Evolutionary conservation across 345 rosid genomes (phyloP).

Genomic region (Psidium guajava): DNA sequence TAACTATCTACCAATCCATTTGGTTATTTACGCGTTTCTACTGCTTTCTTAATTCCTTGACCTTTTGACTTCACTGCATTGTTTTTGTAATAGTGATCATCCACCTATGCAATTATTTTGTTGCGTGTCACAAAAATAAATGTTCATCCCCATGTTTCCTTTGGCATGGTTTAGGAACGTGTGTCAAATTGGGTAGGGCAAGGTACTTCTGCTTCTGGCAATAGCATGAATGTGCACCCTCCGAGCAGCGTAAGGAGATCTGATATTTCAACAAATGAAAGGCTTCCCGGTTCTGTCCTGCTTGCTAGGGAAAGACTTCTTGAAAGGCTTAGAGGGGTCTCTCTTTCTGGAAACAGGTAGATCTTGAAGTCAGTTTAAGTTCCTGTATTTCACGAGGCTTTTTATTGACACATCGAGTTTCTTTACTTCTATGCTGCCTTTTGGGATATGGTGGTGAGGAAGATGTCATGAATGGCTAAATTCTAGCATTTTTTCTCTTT

Average conservation of each 20-base stretch:
- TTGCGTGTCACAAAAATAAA: background rate
- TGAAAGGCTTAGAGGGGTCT: conserved; percentile 80
- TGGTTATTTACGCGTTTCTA: background rate
- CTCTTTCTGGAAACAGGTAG: conserved; percentile 56
- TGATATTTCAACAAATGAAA: conserved; percentile 30
- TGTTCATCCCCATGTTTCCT: background rate
- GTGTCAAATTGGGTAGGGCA: conserved; percentile 24
- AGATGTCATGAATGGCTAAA: background rate
- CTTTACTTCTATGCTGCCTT: background rate
- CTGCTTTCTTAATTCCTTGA: background rate
- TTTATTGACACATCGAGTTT: background rate
- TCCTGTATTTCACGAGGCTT: background rate
- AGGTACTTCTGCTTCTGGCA: conserved; percentile 20
- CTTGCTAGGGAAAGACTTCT: conserved; percentile 91
- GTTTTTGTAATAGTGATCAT: background rate
- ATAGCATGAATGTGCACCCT: conserved; percentile 19
- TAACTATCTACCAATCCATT: background rate
- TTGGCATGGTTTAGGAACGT: conserved; percentile 36
- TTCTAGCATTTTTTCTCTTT: background rate
- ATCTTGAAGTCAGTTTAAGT: background rate
- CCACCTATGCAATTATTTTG: background rate
- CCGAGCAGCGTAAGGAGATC: conserved; percentile 23
- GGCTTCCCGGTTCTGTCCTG: conserved; percentile 90
- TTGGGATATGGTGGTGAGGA: background rate
- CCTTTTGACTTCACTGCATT: background rate